A percentile compares a stretch with the other conserved stretches of the same genome.
phyloP scores from a whole-genome alignment of 2,329 filamentous ascomycete genomes.

The Neopestalotiopsis sp. region DNA sequence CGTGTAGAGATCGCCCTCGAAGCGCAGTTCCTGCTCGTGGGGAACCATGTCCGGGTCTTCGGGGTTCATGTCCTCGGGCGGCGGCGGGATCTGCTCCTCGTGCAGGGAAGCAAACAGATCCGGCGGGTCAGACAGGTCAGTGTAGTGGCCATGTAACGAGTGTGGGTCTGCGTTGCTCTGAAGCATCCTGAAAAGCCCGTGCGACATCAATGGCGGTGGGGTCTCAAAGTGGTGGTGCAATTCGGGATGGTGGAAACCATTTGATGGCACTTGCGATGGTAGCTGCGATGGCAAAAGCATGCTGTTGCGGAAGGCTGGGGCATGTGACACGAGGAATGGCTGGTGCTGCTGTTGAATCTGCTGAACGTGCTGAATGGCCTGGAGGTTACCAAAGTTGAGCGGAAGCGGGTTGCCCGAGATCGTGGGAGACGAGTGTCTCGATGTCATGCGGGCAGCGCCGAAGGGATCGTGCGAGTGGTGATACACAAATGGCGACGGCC shows the following conservation, averaged over 20 bases:
- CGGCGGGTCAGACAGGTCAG: slow-evolving; percentile 75
- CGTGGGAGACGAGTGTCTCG: slow-evolving; percentile 56
- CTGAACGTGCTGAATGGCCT: slow-evolving; percentile 52
- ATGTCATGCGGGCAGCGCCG: slow-evolving; percentile 61
- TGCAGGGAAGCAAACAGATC: slow-evolving; percentile 77
- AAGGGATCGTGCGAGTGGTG: slow-evolving; percentile 65
- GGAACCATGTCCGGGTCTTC: slow-evolving; percentile 76
- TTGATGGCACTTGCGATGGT: slow-evolving; percentile 53
- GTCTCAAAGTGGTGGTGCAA: slow-evolving; percentile 61
- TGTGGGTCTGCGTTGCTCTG: slow-evolving; percentile 77
- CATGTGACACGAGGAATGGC: slow-evolving; percentile 59
- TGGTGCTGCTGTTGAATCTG: slow-evolving; percentile 58
- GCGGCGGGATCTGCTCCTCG: slow-evolving; percentile 75
- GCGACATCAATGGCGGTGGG: slow-evolving; percentile 68
- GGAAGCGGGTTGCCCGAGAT: slow-evolving; percentile 53
- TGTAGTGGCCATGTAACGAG: slow-evolving; percentile 70
- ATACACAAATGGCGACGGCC: slow-evolving; percentile 66
- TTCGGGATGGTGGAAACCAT: slow-evolving; percentile 54
- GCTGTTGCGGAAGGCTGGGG: slow-evolving; percentile 59
- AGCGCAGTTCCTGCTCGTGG: slow-evolving; percentile 79
- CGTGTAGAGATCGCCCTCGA: slow-evolving; percentile 82
- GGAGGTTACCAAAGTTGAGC: slow-evolving; percentile 59
- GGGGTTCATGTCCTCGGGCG: slow-evolving; percentile 82
- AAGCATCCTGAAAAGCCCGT: slow-evolving; percentile 74
- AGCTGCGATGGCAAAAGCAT: slow-evolving; percentile 61